Evolutionary conservation across 2,329 filamentous ascomycete genomes (phyloP).

Genomic region (Arachnomyces sp.): DNA sequence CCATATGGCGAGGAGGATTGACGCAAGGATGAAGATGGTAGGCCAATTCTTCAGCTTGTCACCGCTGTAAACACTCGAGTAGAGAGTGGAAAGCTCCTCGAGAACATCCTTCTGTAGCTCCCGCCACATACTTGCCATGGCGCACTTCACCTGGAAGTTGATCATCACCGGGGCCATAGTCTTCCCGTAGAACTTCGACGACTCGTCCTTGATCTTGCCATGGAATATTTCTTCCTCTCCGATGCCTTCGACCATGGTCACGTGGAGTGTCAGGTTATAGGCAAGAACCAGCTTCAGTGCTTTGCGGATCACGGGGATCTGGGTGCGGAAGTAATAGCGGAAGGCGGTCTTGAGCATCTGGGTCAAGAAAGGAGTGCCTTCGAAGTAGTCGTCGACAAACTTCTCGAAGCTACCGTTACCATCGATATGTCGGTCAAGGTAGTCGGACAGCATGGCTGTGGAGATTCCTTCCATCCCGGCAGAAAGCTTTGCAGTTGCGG

Average conservation of each 20-base stretch:
- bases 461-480: slow-evolving; percentile 85
- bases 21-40: slow-evolving; percentile 94
- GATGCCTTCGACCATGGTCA: slow-evolving; percentile 87
- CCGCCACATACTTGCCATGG: slow-evolving; percentile 96
- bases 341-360: slow-evolving; percentile 95
- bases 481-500: slow-evolving; percentile 80
- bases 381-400: slow-evolving; percentile 93
- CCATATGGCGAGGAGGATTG: slow-evolving; percentile 89
- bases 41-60: slow-evolving; percentile 99
- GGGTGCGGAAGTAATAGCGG: slow-evolving; percentile 83
- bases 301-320: slow-evolving; percentile 85
- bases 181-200: slow-evolving; percentile 82
- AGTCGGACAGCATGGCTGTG: slow-evolving; percentile 72
- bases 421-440: slow-evolving; percentile 91
- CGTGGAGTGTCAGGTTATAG: slow-evolving; percentile 90
- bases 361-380: slow-evolving; percentile 88
- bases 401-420: slow-evolving; percentile 81
- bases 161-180: slow-evolving; percentile 95
- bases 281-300: slow-evolving; percentile 89
- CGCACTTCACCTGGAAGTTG: slow-evolving; percentile 98
- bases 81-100: slow-evolving; percentile 83
- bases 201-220: slow-evolving; percentile 77
- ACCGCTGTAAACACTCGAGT: slow-evolving; percentile 96
- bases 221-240: slow-evolving; percentile 69
- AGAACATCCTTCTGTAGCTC: slow-evolving; percentile 93